Conservation (phyloP, 2,329 filamentous ascomycete genomes). For the Sporothrix humicola region DNA sequence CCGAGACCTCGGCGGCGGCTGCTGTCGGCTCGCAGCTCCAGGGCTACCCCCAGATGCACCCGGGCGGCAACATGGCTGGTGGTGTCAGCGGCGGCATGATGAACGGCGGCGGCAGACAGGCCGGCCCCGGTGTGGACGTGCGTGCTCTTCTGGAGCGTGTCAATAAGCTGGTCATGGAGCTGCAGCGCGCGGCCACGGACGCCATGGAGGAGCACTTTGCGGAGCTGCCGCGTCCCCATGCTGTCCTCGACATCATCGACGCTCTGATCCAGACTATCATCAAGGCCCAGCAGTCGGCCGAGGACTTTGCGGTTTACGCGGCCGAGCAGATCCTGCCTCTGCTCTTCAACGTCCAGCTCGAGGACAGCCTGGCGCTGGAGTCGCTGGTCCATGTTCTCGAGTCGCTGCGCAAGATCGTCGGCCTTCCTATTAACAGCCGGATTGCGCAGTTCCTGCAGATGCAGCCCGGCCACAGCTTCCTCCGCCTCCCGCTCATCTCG, state of each 20-base stretch:
- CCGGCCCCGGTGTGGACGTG: slow-evolving; percentile 56
- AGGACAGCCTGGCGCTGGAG: slow-evolving; percentile 64
- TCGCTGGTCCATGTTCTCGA: slow-evolving; percentile 67
- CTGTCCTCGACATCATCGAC: slow-evolving; percentile 67
- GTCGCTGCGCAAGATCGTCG: slow-evolving; percentile 64
- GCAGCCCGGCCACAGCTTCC: slow-evolving; percentile 60
- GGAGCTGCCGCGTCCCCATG: slow-evolving; percentile 63
- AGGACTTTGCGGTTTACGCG: slow-evolving; percentile 64
- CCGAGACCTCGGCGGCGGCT: slow-evolving; percentile 63
- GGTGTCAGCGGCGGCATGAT: slow-evolving; percentile 42
- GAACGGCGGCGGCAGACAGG: slow-evolving; percentile 55
- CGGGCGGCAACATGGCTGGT: slow-evolving; percentile 41
- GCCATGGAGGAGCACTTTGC: slow-evolving; percentile 64
- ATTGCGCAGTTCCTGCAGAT: slow-evolving; percentile 63
- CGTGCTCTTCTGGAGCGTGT: slow-evolving; percentile 60
- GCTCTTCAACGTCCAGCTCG: slow-evolving; percentile 57
- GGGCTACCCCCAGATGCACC: slow-evolving; percentile 61
- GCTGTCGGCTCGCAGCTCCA: slow-evolving; percentile 60
- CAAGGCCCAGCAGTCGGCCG: slow-evolving; percentile 65
- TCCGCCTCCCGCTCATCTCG: slow-evolving; percentile 63
- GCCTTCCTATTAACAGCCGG: slow-evolving; percentile 59
- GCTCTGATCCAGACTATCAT: slow-evolving; percentile 67
- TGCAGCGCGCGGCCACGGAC: slow-evolving; percentile 60
- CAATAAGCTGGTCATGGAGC: slow-evolving; percentile 62
- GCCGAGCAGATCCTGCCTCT: slow-evolving; percentile 64